Base-by-base conservation (phyloP, 371 early-diverging fungal genomes). In the Mucor saturninus region DNA sequence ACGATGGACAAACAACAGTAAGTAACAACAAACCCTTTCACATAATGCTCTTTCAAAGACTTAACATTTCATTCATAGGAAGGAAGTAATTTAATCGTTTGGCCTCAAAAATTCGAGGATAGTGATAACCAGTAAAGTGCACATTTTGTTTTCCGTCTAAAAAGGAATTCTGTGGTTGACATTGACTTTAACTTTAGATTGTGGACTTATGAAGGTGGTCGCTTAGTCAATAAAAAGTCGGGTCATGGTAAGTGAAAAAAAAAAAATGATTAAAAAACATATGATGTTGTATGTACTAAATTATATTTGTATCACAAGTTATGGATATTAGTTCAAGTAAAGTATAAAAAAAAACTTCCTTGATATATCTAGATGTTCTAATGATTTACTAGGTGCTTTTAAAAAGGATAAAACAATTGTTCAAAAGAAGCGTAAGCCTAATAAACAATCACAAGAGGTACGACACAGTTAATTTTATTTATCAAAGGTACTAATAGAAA, bases 101-200 rank as follows among this genome's bases (percentile, higher is more conserved):
- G 81, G 81, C 79, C 81, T 39, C 81, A 81, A 58, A 81, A 81
- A 48, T 81, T 81, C 51, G 64, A 75, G 59, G 81, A 81, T 53
- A 76, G 76, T 29, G 79, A 81, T 37, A 81, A 77, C 56, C 81
- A 81, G 81, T 81, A 72, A 67, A 74, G 65, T 39, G 5, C 35
- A 6, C 35, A 35, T 35, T 35, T 54, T 4, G 21, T 48, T 48
- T 43, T 43, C 9, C 43, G 5, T 43, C 2, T 15, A n/a, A 43
- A 43, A 2, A 43, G 14, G 15, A 14, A 43, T 13, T 5, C 5
- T 14, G n/a, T n/a, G 10, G 14, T 5, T n/a, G 43, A 14, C 14
- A n/a, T 43, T 14, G 4, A 43, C 43, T 46, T 15, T 14, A 14
- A 43, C 43, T 46, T 15, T 46, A 81, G 81, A 31, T 56, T 81